A percentile compares a stretch with the other conserved stretches of the same genome.
phyloP scores from a whole-genome alignment of 257 asterid species.

The Solanum lycopersicoides region DNA sequence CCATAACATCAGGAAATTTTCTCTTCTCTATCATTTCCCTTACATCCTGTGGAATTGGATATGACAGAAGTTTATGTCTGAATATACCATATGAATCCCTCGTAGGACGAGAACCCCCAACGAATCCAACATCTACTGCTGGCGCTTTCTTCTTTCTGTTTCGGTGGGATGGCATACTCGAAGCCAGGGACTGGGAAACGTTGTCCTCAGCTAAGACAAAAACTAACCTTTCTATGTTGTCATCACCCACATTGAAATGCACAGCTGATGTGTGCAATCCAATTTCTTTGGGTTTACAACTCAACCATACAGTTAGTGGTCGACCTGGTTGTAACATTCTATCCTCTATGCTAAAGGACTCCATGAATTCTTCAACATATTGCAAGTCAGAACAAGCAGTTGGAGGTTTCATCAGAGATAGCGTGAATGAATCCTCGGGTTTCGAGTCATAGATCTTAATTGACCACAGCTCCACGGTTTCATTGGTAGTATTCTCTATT shows the following conservation, averaged over 20 bases:
- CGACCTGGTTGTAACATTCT: slow-evolving; percentile 36
- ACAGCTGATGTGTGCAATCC: slow-evolving; percentile 70
- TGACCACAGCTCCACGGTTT: slow-evolving; percentile 58
- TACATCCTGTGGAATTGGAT: slow-evolving; percentile 42
- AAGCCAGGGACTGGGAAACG: slow-evolving; percentile 50
- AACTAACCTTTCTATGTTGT: slow-evolving; percentile 62
- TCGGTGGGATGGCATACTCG: slow-evolving; percentile 50
- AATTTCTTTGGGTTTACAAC: slow-evolving; percentile 79
- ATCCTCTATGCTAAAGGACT: slow-evolving; percentile 57
- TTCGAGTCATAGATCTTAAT: slow-evolving; percentile 76
- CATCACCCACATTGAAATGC: slow-evolving; percentile 57
- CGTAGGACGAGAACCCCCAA: slow-evolving; percentile 53
- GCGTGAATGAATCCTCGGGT: slow-evolving; percentile 59
- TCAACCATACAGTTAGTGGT: slow-evolving; percentile 55
- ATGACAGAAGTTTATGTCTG: slow-evolving; percentile 21
- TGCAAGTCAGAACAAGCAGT: slow-evolving; percentile 40
- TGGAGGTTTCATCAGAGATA: slow-evolving; percentile 83
- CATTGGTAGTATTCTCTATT: slow-evolving; percentile 39
- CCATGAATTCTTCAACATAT: slow-evolving; percentile 41
- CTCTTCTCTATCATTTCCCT: slow-evolving; percentile 33
- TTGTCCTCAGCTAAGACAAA: slow-evolving; percentile 73
- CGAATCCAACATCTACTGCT: slow-evolving; percentile 22
- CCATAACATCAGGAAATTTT: slow-evolving; percentile 47
- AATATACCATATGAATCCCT: slow-evolving; percentile 16
- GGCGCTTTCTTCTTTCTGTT: slow-evolving; percentile 39